Percentiles rank a stretch among this genome's conserved stretches.
phyloP scores from a whole-genome alignment of 2,329 filamentous ascomycete genomes.

The Harringtonia aguacate region DNA sequence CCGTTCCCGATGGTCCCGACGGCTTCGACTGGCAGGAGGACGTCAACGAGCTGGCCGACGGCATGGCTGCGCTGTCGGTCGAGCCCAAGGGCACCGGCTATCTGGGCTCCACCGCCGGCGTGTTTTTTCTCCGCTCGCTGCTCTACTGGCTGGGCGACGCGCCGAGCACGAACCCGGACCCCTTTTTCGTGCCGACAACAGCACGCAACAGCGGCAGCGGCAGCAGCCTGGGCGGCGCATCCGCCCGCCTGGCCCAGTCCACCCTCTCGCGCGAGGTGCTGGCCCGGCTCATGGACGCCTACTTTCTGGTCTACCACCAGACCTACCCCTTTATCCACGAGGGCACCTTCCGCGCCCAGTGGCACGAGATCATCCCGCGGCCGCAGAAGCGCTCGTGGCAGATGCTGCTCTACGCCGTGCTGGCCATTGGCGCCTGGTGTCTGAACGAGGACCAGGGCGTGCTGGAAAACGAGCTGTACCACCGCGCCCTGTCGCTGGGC shows the following conservation, averaged over 20 bases:
- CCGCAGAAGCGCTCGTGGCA: constrained; percentile 2
- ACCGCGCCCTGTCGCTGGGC: not conserved
- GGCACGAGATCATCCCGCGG: constrained; percentile 4
- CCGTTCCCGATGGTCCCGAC: constrained; percentile 1
- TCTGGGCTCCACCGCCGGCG: constrained; percentile 2
- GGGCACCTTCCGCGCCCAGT: constrained; percentile 4
- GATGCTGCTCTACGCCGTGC: constrained; percentile 4
- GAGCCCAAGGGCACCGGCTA: constrained; percentile 5
- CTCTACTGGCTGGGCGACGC: constrained; percentile 2
- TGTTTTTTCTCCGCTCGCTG: constrained; percentile 4
- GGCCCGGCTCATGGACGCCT: constrained; percentile 2
- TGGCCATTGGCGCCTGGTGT: constrained; percentile 4
- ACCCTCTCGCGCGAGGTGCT: not conserved
- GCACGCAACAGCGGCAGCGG: no score
- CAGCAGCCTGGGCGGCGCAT: not conserved
- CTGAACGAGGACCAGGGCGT: not conserved
- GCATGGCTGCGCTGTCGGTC: constrained; percentile 4
- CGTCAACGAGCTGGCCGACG: constrained; percentile 4
- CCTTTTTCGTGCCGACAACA: not conserved
- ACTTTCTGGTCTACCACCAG: constrained; percentile 4
- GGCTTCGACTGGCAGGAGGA: constrained; percentile 7
- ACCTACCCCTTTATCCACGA: constrained; percentile 5
- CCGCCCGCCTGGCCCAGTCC: not conserved
- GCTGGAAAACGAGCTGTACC: constrained; percentile 3
- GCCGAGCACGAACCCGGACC: not conserved